Percentiles rank a stretch among this genome's conserved stretches.
phyloP scores from a whole-genome alignment of 306 rosid species.

The Pachyrhizus erosus region DNA sequence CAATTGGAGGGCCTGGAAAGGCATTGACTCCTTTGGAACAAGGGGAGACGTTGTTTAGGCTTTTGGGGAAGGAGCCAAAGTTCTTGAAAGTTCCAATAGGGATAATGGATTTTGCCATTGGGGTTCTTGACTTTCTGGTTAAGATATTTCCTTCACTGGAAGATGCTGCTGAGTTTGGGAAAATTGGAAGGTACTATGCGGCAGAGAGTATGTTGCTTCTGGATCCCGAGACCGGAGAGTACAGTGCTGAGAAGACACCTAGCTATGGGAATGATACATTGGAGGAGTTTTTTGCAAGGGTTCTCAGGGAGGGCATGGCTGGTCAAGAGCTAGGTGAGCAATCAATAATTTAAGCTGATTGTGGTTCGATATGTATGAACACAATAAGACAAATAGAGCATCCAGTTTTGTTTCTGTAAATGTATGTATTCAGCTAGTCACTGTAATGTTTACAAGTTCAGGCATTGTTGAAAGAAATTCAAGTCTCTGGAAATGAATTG shows the following conservation, averaged over 20 bases:
- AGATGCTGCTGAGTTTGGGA: constrained; percentile 93
- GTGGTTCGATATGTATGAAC: constrained; percentile 33
- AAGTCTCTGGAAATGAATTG: constrained; percentile 38
- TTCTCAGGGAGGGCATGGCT: constrained; percentile 90
- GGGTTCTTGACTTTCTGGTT: constrained; percentile 74
- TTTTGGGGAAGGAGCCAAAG: constrained; percentile 81
- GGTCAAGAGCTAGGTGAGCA: constrained; percentile 99
- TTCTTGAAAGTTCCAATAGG: constrained; percentile 93
- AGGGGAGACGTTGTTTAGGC: constrained; percentile 84
- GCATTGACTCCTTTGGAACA: constrained; percentile 93
- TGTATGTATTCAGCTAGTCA: constrained; percentile 40
- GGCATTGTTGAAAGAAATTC: constrained; percentile 40
- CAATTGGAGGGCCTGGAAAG: constrained; percentile 92
- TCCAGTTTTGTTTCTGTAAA: constrained; percentile 54
- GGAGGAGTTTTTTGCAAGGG: constrained; percentile 83
- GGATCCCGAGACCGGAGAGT: constrained; percentile 90
- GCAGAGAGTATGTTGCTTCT: constrained; percentile 92
- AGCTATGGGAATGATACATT: constrained; percentile 94
- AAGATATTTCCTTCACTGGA: constrained; percentile 84
- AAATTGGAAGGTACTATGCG: constrained; percentile 96
- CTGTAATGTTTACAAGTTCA: constrained; percentile 47
- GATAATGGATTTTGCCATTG: constrained; percentile 91
- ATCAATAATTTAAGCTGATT: constrained; percentile 55
- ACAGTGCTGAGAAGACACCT: constrained; percentile 89
- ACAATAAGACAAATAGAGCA: constrained; percentile 39